Evolutionary conservation across 768 basidiomycete species (phyloP).

Genomic region (Rhodotorula diobovata): DNA sequence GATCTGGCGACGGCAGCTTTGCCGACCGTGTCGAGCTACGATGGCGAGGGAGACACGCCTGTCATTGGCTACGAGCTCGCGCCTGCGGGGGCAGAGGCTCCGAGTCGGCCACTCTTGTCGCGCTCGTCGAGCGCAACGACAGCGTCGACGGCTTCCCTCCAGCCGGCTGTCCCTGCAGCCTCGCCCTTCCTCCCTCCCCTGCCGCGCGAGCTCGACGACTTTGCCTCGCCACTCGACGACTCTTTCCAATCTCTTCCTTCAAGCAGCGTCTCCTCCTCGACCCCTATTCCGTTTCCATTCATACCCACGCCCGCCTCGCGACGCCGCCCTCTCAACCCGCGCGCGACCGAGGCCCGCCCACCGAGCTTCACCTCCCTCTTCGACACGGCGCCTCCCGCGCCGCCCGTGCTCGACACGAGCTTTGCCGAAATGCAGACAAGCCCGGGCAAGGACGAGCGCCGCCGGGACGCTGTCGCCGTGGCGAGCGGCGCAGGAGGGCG

Average conservation of each 20-base stretch:
- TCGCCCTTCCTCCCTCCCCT: background rate
- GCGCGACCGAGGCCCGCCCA: background rate
- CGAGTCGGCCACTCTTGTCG: background rate
- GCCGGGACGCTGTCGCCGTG: background rate
- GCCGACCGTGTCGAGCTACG: too few relatives aligned
- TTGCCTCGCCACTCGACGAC: background rate
- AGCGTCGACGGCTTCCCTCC: background rate
- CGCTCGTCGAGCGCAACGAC: background rate
- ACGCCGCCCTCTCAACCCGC: background rate
- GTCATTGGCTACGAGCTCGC: background rate
- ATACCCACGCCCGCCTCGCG: background rate
- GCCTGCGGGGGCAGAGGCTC: too few relatives aligned
- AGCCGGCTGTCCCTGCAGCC: too few relatives aligned
- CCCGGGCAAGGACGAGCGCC: background rate
- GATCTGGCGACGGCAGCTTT: background rate
- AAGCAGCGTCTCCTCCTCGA: background rate
- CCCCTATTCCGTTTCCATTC: background rate
- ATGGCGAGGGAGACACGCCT: background rate
- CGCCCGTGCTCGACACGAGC: background rate
- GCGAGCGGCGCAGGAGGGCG: background rate
- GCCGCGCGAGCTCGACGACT: background rate
- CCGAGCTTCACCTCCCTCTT: slow-evolving; percentile 24
- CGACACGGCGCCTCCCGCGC: slow-evolving; percentile 24
- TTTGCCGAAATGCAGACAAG: background rate
- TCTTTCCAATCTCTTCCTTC: background rate